These are phyloP conservation scores for Rehmannia glutinosa DNA, from an alignment of 257 asterid genomes.

Conservation along the genomic window DNA sequence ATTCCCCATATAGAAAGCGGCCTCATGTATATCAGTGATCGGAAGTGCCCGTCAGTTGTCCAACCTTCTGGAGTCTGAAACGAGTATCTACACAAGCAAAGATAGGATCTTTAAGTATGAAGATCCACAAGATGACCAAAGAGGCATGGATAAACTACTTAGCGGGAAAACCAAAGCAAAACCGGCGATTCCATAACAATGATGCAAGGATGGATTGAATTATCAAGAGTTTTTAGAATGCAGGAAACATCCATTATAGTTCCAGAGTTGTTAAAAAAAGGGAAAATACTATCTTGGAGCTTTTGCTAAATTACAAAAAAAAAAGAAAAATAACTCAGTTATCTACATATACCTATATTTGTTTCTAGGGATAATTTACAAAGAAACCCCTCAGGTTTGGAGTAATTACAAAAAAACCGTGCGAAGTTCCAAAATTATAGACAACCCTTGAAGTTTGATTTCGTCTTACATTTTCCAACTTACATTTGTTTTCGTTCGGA, in stretches of 20 bases:
- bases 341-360: too few species aligned
- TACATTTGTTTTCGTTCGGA: too few species aligned
- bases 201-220: background rate
- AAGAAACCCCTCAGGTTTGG: too few species aligned
- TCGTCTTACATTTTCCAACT: too few species aligned
- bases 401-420: too few species aligned
- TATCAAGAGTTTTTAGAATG: background rate
- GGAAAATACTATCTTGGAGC: too few species aligned
- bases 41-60: constrained; percentile 89
- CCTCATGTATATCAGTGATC: constrained; percentile 94
- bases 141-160: background rate
- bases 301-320: too few species aligned
- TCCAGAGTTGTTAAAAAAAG: too few species aligned
- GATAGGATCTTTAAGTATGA: background rate
- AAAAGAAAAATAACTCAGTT: too few species aligned
- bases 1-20: constrained; percentile 97
- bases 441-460: too few species aligned
- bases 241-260: background rate
- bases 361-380: too few species aligned
- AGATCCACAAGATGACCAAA: background rate
- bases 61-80: constrained; percentile 97
- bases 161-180: background rate
- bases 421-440: too few species aligned
- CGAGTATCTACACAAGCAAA: constrained; percentile 54
- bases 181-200: background rate